Conservation (phyloP, 2,329 filamentous ascomycete genomes). For the Thelonectria olida region DNA sequence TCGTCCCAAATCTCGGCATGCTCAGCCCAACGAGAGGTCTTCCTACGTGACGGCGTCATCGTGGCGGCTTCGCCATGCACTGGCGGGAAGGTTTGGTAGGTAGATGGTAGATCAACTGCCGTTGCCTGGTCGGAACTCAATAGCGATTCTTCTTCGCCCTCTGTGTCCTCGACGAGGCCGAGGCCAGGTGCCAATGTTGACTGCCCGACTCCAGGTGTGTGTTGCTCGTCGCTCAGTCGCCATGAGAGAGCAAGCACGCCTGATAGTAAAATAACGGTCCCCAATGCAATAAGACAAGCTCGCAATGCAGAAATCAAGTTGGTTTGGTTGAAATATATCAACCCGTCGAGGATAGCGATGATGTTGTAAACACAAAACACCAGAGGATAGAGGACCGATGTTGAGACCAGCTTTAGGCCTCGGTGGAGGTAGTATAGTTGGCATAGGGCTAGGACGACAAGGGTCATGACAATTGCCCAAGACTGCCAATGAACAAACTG, state of each 20-base stretch:
- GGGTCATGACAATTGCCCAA: conserved; percentile 86
- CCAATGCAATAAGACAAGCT: conserved; percentile 84
- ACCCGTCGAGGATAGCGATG: conserved; percentile 93
- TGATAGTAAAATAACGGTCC: conserved; percentile 84
- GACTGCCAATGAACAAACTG: conserved; percentile 97
- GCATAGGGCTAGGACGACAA: conserved; percentile 82
- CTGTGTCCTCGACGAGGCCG: conserved; percentile 78
- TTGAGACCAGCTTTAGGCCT: conserved; percentile 93
- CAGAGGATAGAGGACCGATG: conserved; percentile 93
- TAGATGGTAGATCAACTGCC: conserved; percentile 49
- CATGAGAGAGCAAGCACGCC: conserved; percentile 94
- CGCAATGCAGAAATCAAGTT: conserved; percentile 79
- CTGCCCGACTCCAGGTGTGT: conserved; percentile 66
- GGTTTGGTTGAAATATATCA: conserved; percentile 96
- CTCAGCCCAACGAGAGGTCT: conserved; percentile 69
- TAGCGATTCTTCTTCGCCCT: conserved; percentile 67
- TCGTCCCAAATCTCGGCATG: conserved; percentile 88
- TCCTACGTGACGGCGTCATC: conserved; percentile 54
- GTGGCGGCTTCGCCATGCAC: conserved; percentile 50
- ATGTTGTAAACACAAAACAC: conserved; percentile 99
- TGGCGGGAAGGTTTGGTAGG: conserved; percentile 59
- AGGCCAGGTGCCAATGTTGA: conserved; percentile 84
- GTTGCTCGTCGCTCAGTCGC: conserved; percentile 84
- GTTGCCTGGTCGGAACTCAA: conserved; percentile 57
- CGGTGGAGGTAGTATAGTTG: conserved; percentile 96